Conservation (phyloP, 306 rosid species). For the Begonia fuchsioides region DNA sequence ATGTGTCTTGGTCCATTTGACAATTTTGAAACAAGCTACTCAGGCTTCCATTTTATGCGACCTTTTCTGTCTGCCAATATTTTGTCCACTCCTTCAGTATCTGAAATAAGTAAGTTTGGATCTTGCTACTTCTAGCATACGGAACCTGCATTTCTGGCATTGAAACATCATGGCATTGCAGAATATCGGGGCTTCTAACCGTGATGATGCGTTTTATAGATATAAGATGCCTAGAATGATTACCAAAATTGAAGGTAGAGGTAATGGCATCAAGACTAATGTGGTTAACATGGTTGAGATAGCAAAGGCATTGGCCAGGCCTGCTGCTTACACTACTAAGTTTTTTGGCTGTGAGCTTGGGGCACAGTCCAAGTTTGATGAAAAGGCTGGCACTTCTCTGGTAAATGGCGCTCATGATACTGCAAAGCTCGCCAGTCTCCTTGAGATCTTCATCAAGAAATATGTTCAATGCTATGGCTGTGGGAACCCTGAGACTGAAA, state of each 20-base stretch:
- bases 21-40: constrained; percentile 16
- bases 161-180: constrained; percentile 41
- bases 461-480: constrained; percentile 59
- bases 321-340: constrained; percentile 49
- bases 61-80: constrained; percentile 7
- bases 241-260: constrained; percentile 62
- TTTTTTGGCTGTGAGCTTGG: constrained; percentile 61
- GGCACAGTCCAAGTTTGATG: constrained; percentile 56
- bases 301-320: constrained; percentile 59
- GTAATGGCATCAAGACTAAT: constrained; percentile 61
- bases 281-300: constrained; percentile 60
- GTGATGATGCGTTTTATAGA: constrained; percentile 65
- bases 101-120: constrained; percentile 15
- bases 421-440: constrained; percentile 58
- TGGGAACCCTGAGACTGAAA: constrained; percentile 58
- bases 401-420: constrained; percentile 67
- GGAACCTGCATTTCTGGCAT: constrained; percentile 3
- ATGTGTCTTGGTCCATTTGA: constrained; percentile 40
- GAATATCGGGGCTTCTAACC: constrained; percentile 54
- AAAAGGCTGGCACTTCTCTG: constrained; percentile 48
- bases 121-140: constrained; percentile 8
- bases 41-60: constrained; percentile 23
- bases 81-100: too few species aligned
- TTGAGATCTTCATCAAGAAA: constrained; percentile 50
- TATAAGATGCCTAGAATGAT: constrained; percentile 65